Conservation (phyloP, 1,139 yeast species). For the Suzukiozyma palmioleophila region DNA sequence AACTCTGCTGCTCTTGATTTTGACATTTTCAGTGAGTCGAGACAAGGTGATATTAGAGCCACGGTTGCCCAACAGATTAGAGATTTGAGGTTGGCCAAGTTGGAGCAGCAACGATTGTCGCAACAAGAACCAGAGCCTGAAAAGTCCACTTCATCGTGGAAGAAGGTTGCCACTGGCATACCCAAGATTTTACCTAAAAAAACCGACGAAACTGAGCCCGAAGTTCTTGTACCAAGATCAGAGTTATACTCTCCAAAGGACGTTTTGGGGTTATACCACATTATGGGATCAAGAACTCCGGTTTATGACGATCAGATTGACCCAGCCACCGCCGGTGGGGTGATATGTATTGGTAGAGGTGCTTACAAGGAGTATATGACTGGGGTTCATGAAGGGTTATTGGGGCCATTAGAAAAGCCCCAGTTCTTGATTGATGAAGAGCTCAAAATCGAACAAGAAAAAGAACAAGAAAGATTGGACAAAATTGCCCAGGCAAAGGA, state of each 20-base stretch:
- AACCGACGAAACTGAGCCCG: conserved; percentile 15
- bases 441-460: conserved; percentile 18
- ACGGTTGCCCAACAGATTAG: conserved; percentile 82
- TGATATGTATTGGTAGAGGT: conserved; percentile 91
- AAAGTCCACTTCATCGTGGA: conserved; percentile 11
- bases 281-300: conserved; percentile 31
- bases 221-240: conserved; percentile 21
- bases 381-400: conserved; percentile 91
- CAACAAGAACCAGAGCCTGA: conserved; percentile 4
- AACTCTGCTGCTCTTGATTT: conserved; percentile 86
- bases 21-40: conserved; percentile 66
- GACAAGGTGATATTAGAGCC: conserved; percentile 86
- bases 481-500: conserved; percentile 50
- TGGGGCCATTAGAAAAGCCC: conserved; percentile 85
- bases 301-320: conserved; percentile 46
- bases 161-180: conserved; percentile 12
- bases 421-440: conserved; percentile 26
- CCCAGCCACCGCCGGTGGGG: conserved; percentile 66
- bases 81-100: conserved; percentile 45
- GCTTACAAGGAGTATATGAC: conserved; percentile 88
- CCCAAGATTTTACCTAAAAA: conserved; percentile 11
- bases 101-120: conserved; percentile 16
- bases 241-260: conserved; percentile 50
- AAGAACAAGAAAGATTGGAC: conserved; percentile 10
- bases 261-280: conserved; percentile 54